phyloP scores from a whole-genome alignment of 495 filamentous ascomycete genomes.

The Daldinia loculata region DNA sequence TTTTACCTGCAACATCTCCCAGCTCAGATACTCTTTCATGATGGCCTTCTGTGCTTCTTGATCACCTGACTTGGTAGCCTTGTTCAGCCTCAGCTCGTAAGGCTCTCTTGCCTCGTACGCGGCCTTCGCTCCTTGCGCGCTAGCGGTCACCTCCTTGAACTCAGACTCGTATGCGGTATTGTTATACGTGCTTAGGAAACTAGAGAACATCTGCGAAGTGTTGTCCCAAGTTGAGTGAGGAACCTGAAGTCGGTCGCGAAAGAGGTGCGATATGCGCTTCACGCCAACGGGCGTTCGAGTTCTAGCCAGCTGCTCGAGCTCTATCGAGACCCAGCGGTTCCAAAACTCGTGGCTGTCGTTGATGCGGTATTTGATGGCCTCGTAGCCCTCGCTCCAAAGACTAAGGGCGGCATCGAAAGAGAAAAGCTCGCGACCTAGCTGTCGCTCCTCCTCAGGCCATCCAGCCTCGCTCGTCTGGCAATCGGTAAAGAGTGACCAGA shows the following conservation, averaged over 20 bases:
- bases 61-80: slow-evolving; percentile 67
- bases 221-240: slow-evolving; percentile 87
- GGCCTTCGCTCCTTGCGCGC: slow-evolving; percentile 72
- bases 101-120: slow-evolving; percentile 73
- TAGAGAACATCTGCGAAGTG: slow-evolving; percentile 84
- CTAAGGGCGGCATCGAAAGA: slow-evolving; percentile 75
- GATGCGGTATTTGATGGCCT: slow-evolving; percentile 81
- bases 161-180: slow-evolving; percentile 76
- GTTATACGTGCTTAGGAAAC: slow-evolving; percentile 81
- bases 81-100: slow-evolving; percentile 72
- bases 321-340: slow-evolving; percentile 78
- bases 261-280: slow-evolving; percentile 71
- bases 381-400: slow-evolving; percentile 80
- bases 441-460: slow-evolving; percentile 81
- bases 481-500: slow-evolving; percentile 76
- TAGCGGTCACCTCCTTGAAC: slow-evolving; percentile 75
- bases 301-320: slow-evolving; percentile 63
- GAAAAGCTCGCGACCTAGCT: slow-evolving; percentile 80
- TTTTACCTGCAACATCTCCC: slow-evolving; percentile 73
- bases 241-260: slow-evolving; percentile 74
- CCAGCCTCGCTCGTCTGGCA: slow-evolving; percentile 65
- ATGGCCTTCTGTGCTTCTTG: slow-evolving; percentile 62
- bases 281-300: slow-evolving; percentile 66
- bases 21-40: slow-evolving; percentile 82
- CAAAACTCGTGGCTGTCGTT: slow-evolving; percentile 89